A percentile compares a stretch with the other conserved stretches of the same genome.
These are phyloP conservation scores for Fusarium mexicanum DNA, from an alignment of 2,329 filamentous ascomycete genomes.

Conservation along the genomic window DNA sequence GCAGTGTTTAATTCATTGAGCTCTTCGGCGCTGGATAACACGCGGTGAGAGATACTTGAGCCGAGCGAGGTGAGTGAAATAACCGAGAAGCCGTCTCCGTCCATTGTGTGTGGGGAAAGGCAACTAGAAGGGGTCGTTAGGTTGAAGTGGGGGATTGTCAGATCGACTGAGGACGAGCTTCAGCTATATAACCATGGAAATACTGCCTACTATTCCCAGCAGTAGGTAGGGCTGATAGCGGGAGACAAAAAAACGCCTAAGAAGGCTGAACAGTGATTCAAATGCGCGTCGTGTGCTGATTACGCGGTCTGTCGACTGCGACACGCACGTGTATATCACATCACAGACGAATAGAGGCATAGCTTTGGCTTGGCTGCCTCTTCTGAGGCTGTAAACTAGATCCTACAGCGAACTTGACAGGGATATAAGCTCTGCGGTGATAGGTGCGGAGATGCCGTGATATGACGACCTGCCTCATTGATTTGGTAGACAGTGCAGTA, in stretches of 20 bases:
- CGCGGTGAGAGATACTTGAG: constrained; percentile 45
- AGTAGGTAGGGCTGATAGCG: constrained; percentile 22
- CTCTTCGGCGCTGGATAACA: constrained; percentile 44
- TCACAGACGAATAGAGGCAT: constrained; percentile 13
- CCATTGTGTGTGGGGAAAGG: constrained; percentile 38
- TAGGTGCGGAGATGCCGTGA: constrained; percentile 2
- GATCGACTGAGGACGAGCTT: constrained; percentile 3
- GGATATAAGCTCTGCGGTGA: background rate
- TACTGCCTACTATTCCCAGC: background rate
- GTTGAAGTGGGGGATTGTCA: background rate
- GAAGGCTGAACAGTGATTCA: background rate
- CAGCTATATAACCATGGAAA: background rate
- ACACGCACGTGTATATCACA: constrained; percentile 1
- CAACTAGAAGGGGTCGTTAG: background rate
- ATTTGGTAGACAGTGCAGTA: background rate
- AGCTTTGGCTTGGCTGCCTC: constrained; percentile 25
- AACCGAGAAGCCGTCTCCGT: constrained; percentile 49
- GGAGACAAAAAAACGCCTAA: constrained; percentile 2
- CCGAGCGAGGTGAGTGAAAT: constrained; percentile 47
- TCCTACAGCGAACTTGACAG: background rate
- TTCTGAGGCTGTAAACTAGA: constrained; percentile 15
- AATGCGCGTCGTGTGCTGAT: constrained; percentile 21
- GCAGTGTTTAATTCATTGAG: constrained; percentile 41
- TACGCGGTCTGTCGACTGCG: constrained; percentile 20
- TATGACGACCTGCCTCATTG: background rate